A percentile compares a stretch with the other conserved stretches of the same genome.
Conservation (phyloP, 208 protist genomes). For the Wallacemonas sp. region DNA sequence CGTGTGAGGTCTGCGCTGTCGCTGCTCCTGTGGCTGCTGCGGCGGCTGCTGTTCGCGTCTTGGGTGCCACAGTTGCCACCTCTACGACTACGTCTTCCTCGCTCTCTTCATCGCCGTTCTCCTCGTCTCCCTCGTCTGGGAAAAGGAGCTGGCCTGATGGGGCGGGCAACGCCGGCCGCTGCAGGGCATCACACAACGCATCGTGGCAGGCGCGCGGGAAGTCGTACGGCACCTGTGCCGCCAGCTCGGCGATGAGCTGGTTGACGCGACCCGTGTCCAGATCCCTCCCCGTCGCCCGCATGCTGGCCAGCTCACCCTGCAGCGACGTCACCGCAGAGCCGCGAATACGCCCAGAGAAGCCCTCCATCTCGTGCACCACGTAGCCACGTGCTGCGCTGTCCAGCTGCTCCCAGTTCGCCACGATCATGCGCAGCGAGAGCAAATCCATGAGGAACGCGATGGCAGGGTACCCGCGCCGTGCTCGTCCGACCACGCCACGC, state of each 20-base stretch:
- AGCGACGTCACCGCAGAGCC: background rate
- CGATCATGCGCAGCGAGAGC: constrained; percentile 51
- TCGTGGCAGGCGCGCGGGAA: constrained; percentile 10
- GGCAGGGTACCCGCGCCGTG: constrained; percentile 34
- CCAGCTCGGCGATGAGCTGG: constrained; percentile 5
- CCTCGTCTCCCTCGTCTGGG: background rate
- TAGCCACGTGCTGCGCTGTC: constrained; percentile 1
- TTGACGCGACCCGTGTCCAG: background rate
- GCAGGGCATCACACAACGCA: constrained; percentile 18
- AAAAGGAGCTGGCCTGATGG: constrained; percentile 5
- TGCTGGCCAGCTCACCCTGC: constrained; percentile 9
- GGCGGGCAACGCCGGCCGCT: background rate
- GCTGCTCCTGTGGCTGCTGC: background rate
- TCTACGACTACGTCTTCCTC: background rate
- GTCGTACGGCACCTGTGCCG: constrained; percentile 15
- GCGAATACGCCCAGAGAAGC: constrained; percentile 8
- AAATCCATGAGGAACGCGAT: constrained; percentile 62
- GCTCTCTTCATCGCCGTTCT: background rate
- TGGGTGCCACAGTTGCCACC: background rate
- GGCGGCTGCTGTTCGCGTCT: background rate
- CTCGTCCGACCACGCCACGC: constrained; percentile 27
- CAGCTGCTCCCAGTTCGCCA: constrained; percentile 40
- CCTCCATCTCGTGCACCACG: constrained; percentile 8
- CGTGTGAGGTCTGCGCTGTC: background rate
- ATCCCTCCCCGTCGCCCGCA: constrained; percentile 7